A percentile compares a stretch with the other conserved stretches of the same genome.
Conservation (phyloP, 2,329 filamentous ascomycete species). For the Neonectria hederae region DNA sequence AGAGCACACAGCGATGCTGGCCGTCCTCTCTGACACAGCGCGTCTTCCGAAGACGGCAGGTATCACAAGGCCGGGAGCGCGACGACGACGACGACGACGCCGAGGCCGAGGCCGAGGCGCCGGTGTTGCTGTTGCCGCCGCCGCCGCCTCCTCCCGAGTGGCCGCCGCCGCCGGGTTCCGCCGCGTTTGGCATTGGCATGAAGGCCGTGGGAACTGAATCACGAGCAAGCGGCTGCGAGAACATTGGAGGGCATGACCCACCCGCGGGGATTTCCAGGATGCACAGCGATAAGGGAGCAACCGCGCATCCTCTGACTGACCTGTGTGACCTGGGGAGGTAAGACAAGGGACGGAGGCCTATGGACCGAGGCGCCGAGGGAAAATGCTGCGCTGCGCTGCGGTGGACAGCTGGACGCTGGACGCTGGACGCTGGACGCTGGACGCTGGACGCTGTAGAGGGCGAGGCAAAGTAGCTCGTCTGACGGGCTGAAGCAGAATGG, state of each 20-base stretch:
- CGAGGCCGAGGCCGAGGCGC: constrained; percentile 6
- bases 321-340: constrained; percentile 1
- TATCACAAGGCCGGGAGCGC: constrained; percentile 65
- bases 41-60: constrained; percentile 71
- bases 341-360: constrained; percentile 23
- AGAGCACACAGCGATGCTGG: constrained; percentile 68
- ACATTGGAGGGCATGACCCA: constrained; percentile 35
- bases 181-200: constrained; percentile 29
- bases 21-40: constrained; percentile 71
- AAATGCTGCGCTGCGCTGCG: neutral
- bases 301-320: constrained; percentile 34
- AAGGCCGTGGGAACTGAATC: constrained; percentile 26
- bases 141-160: constrained; percentile 18
- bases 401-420: constrained; percentile 19
- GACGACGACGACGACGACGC: constrained; percentile 19
- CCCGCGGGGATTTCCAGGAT: constrained; percentile 34
- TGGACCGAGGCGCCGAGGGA: constrained; percentile 13
- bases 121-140: constrained; percentile 12
- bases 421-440: constrained; percentile 8
- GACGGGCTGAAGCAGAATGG: constrained; percentile 1
- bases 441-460: constrained; percentile 3
- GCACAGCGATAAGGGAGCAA: constrained; percentile 37
- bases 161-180: constrained; percentile 29
- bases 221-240: constrained; percentile 35
- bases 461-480: constrained; percentile 7